Evolutionary conservation across 148 eudicot species (phyloP), one percentile per base, ranked within the genome.

Genomic region (Heliosperma pusillum): DNA sequence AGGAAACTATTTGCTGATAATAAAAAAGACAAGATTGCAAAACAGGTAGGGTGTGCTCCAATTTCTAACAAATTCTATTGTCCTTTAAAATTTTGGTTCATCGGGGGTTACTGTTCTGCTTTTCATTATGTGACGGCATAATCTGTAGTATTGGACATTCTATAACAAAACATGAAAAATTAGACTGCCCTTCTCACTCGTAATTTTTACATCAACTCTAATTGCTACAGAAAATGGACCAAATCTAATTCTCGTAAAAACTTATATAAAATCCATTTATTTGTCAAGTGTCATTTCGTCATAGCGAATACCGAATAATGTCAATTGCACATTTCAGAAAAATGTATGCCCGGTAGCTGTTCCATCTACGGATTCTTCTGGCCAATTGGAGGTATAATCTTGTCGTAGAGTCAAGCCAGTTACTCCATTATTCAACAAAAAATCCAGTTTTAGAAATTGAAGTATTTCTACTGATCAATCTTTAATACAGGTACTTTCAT

Each of bases 1-100:
- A 93, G 98, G 91, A 83, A 78, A 82, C 66, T 88, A 29, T 87
- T 84, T 76, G 83, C 76, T 66, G 86, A 83, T 68, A 76, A 66
- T 70, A 81, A 71, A 60, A 76, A 74, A 11, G 62, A 57, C 6
- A 74, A 74, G 20, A 84, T 36, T 22, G 67, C 78, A 62, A 56
- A 86, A 56, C 82, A 80, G 89, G 93, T 87, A 79, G 16, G 61
- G 13, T 19, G 11, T 16, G 10, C 10, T 10, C 53, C 53, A 1
- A 47, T 47, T 47, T 3, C 16, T 47, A 10, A 47, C 40, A 45
- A 47, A 47, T 47, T 47, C 53, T 47, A 0, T 33, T 33, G 53
- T 47, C 53, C 53, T 47, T 47, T 47, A 47, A 47, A 11, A 10
- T 47, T 15, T 47, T 47, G 53, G 13, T 47, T 47, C 53, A 47